These are phyloP conservation scores for Plasmodium falciparum DNA, from an alignment of 169 alveolate genomes.

Conservation along the genomic window DNA sequence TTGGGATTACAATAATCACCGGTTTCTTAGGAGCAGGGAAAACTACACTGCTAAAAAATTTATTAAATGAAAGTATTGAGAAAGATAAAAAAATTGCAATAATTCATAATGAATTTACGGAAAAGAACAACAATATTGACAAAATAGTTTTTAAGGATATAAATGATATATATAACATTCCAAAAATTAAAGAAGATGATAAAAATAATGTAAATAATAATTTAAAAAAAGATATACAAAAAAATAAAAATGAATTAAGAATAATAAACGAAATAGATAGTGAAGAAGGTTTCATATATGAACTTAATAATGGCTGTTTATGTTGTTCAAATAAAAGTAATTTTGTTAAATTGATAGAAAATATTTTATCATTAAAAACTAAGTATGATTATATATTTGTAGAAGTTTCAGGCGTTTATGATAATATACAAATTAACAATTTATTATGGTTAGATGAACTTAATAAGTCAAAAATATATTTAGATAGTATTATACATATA, in stretches of 20 bases:
- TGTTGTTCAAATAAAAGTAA: constrained; percentile 76
- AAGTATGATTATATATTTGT: constrained; percentile 62
- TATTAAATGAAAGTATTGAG: constrained; percentile 36
- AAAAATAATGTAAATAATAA: neutral
- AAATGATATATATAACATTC: constrained; percentile 73
- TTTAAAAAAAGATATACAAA: no score
- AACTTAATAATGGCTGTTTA: constrained; percentile 71
- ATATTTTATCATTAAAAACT: constrained; percentile 50
- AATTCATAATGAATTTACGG: constrained; percentile 75
- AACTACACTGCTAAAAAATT: constrained; percentile 71
- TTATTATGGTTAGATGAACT: constrained; percentile 71
- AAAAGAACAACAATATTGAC: constrained; percentile 64
- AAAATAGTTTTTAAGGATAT: constrained; percentile 73
- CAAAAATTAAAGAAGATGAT: constrained; percentile 3
- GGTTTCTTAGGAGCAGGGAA: constrained; percentile 76
- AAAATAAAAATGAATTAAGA: constrained; percentile 9
- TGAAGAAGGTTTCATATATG: constrained; percentile 74
- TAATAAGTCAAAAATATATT: constrained; percentile 63
- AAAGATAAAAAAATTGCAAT: constrained; percentile 70
- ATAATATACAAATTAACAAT: constrained; percentile 64
- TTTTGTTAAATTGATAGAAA: constrained; percentile 67
- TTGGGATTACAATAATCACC: constrained; percentile 73
- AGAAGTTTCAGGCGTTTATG: constrained; percentile 71
- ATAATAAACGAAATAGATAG: constrained; percentile 63
- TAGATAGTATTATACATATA: constrained; percentile 65